Base-by-base conservation (phyloP, 495 filamentous ascomycete genomes). In the Talaromyces trachyspermus region DNA sequence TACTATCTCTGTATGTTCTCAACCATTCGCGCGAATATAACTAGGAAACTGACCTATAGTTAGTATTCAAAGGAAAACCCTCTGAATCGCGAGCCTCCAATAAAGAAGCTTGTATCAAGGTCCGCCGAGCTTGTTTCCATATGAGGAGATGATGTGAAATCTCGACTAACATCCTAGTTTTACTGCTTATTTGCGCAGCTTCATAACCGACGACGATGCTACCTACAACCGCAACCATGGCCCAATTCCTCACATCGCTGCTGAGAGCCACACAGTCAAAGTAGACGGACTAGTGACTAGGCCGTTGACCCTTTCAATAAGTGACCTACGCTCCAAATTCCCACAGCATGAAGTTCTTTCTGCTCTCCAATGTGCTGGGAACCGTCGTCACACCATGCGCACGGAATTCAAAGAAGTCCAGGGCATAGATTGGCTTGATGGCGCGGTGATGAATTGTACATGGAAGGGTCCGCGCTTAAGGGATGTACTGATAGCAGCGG, bases 401-500 rank as follows among this genome's bases (percentile, higher is more conserved):
- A 81, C 76, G 0, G 55, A 73, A 38, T 54, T 83, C 4, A 76
- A 76, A 51, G 79, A 82, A 56, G 78, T 81, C 20, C 57, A 73
- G 42, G 80, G 80, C 0, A 75, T 84, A 35, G 77, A 84, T 51
- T 84, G 80, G 80, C 68, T 67, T 23, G 78, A 82, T 46, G 78
- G 70, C 24, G 80, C 78, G 1, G 73, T 82, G 9, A 83, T 81
- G 72, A 84, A 83, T 47, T 77, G 76, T 43, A 69, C 53, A 41
- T 83, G 77, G 77, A 66, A 55, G 25, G 79, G 80, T 2, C 78
- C 77, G 1, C 60, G 69, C 14, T 62, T 84, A 4, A 54, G 57
- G n/a, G 78, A 83, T 51, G 63, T 83, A 2, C 60, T 84, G 18
- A 44, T 55, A 10, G 51, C 53, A 15, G 71, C 77, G 1, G 71